phyloP scores from a whole-genome alignment of 2,329 filamentous ascomycete species.

The Xylaria sp. region DNA sequence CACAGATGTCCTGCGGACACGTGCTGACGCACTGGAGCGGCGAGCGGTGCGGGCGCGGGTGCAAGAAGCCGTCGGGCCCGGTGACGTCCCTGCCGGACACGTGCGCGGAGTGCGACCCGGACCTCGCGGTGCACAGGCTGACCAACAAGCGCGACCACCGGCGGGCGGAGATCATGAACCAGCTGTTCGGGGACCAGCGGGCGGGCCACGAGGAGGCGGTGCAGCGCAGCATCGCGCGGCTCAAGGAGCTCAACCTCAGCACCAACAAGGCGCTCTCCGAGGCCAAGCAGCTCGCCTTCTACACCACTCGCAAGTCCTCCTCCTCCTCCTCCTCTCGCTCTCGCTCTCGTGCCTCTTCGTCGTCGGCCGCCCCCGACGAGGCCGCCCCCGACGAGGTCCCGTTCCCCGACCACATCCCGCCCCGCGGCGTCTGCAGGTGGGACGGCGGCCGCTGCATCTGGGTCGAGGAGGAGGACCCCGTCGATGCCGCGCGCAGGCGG shows the following conservation, averaged over 20 bases:
- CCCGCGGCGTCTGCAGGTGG: constrained; percentile 11
- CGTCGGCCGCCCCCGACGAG: no score
- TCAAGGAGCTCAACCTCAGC: not conserved
- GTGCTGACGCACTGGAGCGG: constrained; percentile 19
- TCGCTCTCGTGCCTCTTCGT: no score
- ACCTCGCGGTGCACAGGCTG: constrained; percentile 27
- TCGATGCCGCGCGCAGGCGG: not conserved
- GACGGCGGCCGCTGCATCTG: constrained; percentile 21
- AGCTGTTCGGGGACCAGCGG: constrained; percentile 29
- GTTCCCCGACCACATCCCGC: constrained; percentile 6
- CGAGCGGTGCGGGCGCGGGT: constrained; percentile 17
- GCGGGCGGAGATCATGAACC: constrained; percentile 20
- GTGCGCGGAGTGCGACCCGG: constrained; percentile 43
- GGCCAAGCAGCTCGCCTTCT: not conserved
- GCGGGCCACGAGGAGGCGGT: not conserved
- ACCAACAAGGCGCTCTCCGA: constrained; percentile 3
- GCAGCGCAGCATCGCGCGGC: not conserved
- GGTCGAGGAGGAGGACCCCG: constrained; percentile 5
- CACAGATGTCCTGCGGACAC: constrained; percentile 34
- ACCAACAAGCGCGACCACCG: constrained; percentile 12
- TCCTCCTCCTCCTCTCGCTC: not conserved
- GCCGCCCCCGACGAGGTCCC: constrained; percentile 1
- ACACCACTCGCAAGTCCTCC: not conserved
- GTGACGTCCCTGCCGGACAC: constrained; percentile 38
- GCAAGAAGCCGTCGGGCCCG: constrained; percentile 2